phyloP scores from a whole-genome alignment of 2,329 filamentous ascomycete species.

The Arachnomyces sp. region DNA sequence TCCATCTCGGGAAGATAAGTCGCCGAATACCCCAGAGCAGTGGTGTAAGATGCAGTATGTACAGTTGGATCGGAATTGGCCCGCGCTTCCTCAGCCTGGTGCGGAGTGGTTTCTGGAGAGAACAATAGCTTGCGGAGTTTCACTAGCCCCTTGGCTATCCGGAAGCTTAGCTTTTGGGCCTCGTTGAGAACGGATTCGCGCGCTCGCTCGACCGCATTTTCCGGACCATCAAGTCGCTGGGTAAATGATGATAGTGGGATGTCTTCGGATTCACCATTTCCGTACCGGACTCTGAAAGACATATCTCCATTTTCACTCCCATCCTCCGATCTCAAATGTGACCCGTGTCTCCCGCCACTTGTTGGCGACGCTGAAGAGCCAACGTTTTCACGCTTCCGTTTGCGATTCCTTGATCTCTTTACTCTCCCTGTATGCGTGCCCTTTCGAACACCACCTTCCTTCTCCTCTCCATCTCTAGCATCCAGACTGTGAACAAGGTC shows the following conservation, averaged over 20 bases:
- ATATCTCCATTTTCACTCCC: constrained; percentile 35
- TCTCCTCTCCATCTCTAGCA: constrained; percentile 36
- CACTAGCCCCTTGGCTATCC: constrained; percentile 48
- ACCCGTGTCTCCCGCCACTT: constrained; percentile 39
- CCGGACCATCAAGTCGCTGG: constrained; percentile 18
- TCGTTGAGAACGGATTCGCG: constrained; percentile 43
- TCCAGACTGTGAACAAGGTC: constrained; percentile 54
- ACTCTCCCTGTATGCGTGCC: constrained; percentile 22
- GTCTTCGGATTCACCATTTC: constrained; percentile 53
- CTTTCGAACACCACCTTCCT: constrained; percentile 18
- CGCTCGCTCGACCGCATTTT: constrained; percentile 29
- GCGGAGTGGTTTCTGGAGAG: constrained; percentile 34
- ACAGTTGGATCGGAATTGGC: constrained; percentile 21
- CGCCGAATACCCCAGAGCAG: constrained; percentile 36
- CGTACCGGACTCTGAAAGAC: constrained; percentile 49
- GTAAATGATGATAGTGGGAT: constrained; percentile 38
- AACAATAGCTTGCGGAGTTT: constrained; percentile 50
- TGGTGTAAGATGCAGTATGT: constrained; percentile 32
- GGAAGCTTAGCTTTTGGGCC: constrained; percentile 45
- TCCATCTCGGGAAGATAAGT: constrained; percentile 49
- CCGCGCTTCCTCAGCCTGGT: constrained; percentile 23
- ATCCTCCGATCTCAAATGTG: constrained; percentile 39
- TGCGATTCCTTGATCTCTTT: constrained; percentile 36
- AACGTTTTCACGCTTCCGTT: constrained; percentile 49
- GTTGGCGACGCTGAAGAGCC: constrained; percentile 35